These are phyloP conservation scores for Aspergillus pseudoglaucus DNA, from an alignment of 2,329 filamentous ascomycete genomes.

Conservation along the genomic window DNA sequence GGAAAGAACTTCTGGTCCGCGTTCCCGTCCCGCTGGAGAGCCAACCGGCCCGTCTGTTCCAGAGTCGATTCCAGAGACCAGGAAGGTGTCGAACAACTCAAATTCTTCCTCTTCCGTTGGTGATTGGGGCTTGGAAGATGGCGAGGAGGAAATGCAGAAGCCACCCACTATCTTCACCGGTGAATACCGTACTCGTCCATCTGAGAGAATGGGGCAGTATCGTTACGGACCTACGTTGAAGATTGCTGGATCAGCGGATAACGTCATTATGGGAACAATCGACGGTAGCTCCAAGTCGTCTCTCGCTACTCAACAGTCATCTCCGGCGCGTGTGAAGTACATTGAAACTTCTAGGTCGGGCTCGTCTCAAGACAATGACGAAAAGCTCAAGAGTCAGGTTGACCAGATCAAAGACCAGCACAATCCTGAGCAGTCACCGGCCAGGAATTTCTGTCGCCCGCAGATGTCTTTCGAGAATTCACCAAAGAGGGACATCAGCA, in stretches of 20 bases:
- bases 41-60: not conserved
- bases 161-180: constrained; percentile 16
- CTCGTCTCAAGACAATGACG: not conserved
- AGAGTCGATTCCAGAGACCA: not conserved
- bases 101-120: constrained; percentile 5
- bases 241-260: constrained; percentile 21
- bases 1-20: constrained; percentile 7
- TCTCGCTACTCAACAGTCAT: not conserved
- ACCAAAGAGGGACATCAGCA: constrained; percentile 6
- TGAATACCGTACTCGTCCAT: constrained; percentile 13
- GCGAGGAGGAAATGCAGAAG: constrained; percentile 28
- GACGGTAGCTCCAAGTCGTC: not conserved
- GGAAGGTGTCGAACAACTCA: not conserved
- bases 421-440: not conserved
- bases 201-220: constrained; percentile 4
- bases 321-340: not conserved
- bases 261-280: constrained; percentile 19
- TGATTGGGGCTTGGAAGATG: constrained; percentile 17
- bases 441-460: constrained; percentile 6
- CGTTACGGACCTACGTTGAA: constrained; percentile 18
- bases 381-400: not conserved
- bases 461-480: constrained; percentile 7
- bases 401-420: not conserved
- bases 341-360: not conserved
- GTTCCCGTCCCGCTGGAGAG: constrained; percentile 1